Evolutionary conservation across 495 filamentous ascomycete genomes (phyloP), one percentile per base, ranked within the genome.

Genomic region (Cenococcum geophilum): DNA sequence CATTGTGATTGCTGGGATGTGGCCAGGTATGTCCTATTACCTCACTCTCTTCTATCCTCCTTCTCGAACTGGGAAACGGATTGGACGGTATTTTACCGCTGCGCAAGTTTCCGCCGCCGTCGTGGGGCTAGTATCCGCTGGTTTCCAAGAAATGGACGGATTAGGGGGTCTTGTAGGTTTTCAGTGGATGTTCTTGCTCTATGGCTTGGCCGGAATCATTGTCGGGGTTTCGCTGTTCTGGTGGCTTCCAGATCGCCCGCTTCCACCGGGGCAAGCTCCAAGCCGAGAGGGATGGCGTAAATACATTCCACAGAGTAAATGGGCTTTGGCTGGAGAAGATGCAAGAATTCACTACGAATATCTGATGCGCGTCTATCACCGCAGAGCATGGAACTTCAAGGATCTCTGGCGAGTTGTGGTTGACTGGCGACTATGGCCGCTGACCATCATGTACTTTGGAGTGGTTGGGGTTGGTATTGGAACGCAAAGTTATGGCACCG

Each of bases 11-110:
- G 91, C 91, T 10, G 91, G 91, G 18, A 90, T 96, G 84, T 95
- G 91, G 90, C 91, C 91, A 1, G 91, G 91, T 40, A 95, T 96
- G 91, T 82, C 91, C 20, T 95, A 93, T 73, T 95, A 95, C 67
- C 79, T 96, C 21, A 93, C 91, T 0, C 79, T 96, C 16, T 96
- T 95, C 78, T 96, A 96, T 69, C 91, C 90, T 0, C 89, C 91
- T 0, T 87, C 85, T 0, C 82, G 88, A 10, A 93, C 87, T 5
- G 91, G 91, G 2, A 95, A 93, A 70, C 80, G 91, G 5, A 95
- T 95, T 58, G 91, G 91, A 21, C 80, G 85, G 64, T 95, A 96
- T 70, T 96, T 89, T 70, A 95, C 91, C 4, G 91, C 91, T 1
- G 80, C 89, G 3, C 91, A 95, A 71, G 81, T 96, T 16, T 95